Evolutionary conservation across 2,329 filamentous ascomycete species (phyloP).

Genomic region (Ophiostoma montium): DNA sequence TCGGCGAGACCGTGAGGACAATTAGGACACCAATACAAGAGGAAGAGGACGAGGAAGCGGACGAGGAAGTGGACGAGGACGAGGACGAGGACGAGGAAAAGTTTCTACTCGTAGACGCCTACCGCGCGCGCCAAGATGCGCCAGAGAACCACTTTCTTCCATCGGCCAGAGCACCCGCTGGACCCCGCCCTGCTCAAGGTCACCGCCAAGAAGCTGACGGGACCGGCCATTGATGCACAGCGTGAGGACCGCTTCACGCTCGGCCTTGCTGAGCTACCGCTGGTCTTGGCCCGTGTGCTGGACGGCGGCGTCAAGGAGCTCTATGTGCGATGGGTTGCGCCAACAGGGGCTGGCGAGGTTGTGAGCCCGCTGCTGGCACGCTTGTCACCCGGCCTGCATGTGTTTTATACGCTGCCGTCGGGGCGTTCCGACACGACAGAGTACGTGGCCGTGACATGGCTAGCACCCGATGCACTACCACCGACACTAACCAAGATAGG

Average conservation of each 20-base stretch:
- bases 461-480: neutral
- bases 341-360: slow-evolving; percentile 42
- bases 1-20: no score
- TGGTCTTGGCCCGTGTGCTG: slow-evolving; percentile 48
- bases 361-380: slow-evolving; percentile 61
- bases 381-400: slow-evolving; percentile 66
- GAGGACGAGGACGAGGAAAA: no score
- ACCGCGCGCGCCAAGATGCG: slow-evolving; percentile 39
- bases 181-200: slow-evolving; percentile 51
- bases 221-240: slow-evolving; percentile 43
- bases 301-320: slow-evolving; percentile 49
- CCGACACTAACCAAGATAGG: slow-evolving; percentile 18
- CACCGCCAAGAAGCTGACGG: slow-evolving; percentile 37
- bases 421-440: neutral
- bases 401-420: slow-evolving; percentile 55
- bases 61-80: no score
- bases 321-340: slow-evolving; percentile 65
- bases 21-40: no score
- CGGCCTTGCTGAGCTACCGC: slow-evolving; percentile 57
- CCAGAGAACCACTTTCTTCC: slow-evolving; percentile 67
- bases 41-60: no score
- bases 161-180: slow-evolving; percentile 47
- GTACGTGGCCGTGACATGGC: neutral
- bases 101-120: neutral
- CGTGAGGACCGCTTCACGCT: slow-evolving; percentile 72